phyloP scores from a whole-genome alignment of 495 filamentous ascomycete genomes.

The Aspergillus heteromorphus region DNA sequence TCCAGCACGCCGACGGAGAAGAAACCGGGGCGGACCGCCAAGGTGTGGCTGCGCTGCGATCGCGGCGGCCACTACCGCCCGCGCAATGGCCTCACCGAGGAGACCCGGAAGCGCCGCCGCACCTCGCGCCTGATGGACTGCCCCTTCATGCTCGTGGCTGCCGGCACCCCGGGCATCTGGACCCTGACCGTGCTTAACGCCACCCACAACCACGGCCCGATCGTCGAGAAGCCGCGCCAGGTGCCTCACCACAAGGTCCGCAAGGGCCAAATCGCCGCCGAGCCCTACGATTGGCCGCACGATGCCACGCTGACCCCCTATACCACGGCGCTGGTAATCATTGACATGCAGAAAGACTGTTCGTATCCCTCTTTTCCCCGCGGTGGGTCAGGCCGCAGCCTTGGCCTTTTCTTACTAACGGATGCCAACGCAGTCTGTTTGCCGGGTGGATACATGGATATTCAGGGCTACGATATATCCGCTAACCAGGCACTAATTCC shows the following conservation, averaged over 20 bases:
- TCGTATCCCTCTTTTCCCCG: slow-evolving; percentile 19
- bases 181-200: slow-evolving; percentile 39
- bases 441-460: slow-evolving; percentile 52
- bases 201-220: slow-evolving; percentile 43
- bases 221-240: slow-evolving; percentile 37
- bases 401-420: background rate
- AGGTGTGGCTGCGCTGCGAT: slow-evolving; percentile 46
- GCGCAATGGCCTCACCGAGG: slow-evolving; percentile 45
- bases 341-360: slow-evolving; percentile 74
- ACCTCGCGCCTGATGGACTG: slow-evolving; percentile 46
- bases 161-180: slow-evolving; percentile 43
- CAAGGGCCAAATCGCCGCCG: slow-evolving; percentile 43
- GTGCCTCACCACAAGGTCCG: slow-evolving; percentile 40
- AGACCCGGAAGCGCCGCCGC: slow-evolving; percentile 42
- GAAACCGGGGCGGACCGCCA: slow-evolving; percentile 43
- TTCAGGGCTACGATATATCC: slow-evolving; percentile 55
- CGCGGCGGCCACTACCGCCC: slow-evolving; percentile 48
- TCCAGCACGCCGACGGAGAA: slow-evolving; percentile 45
- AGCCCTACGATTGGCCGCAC: slow-evolving; percentile 61
- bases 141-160: slow-evolving; percentile 43
- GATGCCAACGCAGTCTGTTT: slow-evolving; percentile 44
- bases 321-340: slow-evolving; percentile 61
- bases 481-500: slow-evolving; percentile 52
- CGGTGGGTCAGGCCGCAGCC: background rate
- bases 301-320: slow-evolving; percentile 50